phyloP scores from a whole-genome alignment of 352 stramenopile genomes.

The Vaucheria bursata region DNA sequence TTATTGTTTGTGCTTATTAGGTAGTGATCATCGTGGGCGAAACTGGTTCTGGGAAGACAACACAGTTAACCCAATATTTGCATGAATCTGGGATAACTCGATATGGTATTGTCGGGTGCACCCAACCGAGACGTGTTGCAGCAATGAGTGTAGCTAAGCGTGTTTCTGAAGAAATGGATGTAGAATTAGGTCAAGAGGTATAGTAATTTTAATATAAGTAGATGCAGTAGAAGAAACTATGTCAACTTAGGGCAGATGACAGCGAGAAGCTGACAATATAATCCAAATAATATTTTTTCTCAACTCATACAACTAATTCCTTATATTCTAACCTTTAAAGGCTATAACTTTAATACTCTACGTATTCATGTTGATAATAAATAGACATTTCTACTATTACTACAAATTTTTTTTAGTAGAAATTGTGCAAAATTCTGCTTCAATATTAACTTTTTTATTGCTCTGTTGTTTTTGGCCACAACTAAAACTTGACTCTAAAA shows the following conservation, averaged over 20 bases:
- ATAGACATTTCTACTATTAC: no score
- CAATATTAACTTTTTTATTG: no score
- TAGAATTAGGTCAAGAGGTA: slow-evolving; percentile 72
- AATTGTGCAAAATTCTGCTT: no score
- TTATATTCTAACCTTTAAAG: not conserved
- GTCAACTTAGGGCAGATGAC: not conserved
- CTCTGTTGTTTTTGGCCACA: no score
- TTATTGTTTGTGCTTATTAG: slow-evolving; percentile 4
- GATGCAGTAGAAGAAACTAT: not conserved
- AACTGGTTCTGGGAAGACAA: slow-evolving; percentile 94
- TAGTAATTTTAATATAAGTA: slow-evolving; percentile 63
- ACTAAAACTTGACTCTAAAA: no score
- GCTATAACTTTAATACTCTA: no score
- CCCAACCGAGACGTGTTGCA: slow-evolving; percentile 93
- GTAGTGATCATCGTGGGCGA: slow-evolving; percentile 96
- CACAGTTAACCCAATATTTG: slow-evolving; percentile 90
- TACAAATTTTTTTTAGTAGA: no score
- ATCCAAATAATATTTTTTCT: not conserved
- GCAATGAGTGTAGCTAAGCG: slow-evolving; percentile 97
- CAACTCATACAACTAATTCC: not conserved
- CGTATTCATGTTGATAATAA: no score
- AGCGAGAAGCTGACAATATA: not conserved
- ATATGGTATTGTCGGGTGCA: slow-evolving; percentile 83
- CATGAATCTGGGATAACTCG: slow-evolving; percentile 71
- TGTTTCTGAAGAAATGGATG: slow-evolving; percentile 92